Percentiles rank a stretch among this genome's conserved stretches.
Conservation (phyloP, 352 stramenopile genomes). For the Phytophthora megakarya region DNA sequence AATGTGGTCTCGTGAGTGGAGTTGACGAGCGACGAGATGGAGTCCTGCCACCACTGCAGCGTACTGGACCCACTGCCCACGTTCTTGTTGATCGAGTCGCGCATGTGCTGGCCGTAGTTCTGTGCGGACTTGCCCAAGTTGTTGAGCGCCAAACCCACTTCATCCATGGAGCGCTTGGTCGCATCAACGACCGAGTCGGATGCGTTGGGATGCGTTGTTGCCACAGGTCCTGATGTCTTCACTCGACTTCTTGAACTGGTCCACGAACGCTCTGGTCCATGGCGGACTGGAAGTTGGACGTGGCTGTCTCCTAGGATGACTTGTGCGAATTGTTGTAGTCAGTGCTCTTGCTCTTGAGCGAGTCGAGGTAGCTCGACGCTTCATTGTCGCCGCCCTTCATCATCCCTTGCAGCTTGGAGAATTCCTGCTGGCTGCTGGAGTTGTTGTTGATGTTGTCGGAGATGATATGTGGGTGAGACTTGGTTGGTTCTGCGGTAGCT, state of each 20-base stretch:
- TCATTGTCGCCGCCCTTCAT: slow-evolving; percentile 38
- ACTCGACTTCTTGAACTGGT: slow-evolving; percentile 27
- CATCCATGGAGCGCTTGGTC: slow-evolving; percentile 41
- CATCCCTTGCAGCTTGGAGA: slow-evolving; percentile 43
- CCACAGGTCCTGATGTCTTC: slow-evolving; percentile 24
- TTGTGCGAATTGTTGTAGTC: slow-evolving; percentile 53
- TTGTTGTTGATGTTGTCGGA: slow-evolving; percentile 24
- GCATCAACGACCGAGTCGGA: slow-evolving; percentile 26
- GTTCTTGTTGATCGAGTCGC: slow-evolving; percentile 22
- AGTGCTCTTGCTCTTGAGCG: slow-evolving; percentile 44
- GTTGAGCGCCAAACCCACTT: slow-evolving; percentile 35
- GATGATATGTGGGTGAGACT: slow-evolving; percentile 5
- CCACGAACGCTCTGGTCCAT: slow-evolving; percentile 38
- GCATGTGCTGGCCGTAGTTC: slow-evolving; percentile 25
- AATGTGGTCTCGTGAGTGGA: slow-evolving; percentile 40
- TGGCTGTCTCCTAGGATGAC: slow-evolving; percentile 37
- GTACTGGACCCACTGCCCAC: slow-evolving; percentile 27
- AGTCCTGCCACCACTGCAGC: slow-evolving; percentile 27
- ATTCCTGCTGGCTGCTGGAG: slow-evolving; percentile 36
- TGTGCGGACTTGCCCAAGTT: slow-evolving; percentile 30
- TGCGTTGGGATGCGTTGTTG: slow-evolving; percentile 30
- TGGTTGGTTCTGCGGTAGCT: not conserved
- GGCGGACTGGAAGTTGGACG: slow-evolving; percentile 42
- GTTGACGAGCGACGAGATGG: slow-evolving; percentile 35
- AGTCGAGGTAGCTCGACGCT: slow-evolving; percentile 39